These are phyloP conservation scores for Suillus occidentalis DNA, from an alignment of 768 basidiomycete species.

Conservation along the genomic window DNA sequence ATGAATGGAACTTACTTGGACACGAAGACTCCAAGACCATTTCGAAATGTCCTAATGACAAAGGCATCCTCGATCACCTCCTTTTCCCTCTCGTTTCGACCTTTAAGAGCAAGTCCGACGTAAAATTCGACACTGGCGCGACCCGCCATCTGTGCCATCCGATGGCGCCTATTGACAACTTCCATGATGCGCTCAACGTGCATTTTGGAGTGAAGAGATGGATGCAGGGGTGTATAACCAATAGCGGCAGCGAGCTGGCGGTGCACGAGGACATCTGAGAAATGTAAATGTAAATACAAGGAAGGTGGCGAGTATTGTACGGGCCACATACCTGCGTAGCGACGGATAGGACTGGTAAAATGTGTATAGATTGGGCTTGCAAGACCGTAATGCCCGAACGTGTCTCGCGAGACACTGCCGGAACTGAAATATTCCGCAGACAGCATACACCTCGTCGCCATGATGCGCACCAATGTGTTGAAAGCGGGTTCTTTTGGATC, in stretches of 20 bases:
- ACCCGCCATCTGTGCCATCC: conserved; percentile 97
- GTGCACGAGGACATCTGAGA: conserved; percentile 85
- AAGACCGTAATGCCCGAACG: conserved; percentile 97
- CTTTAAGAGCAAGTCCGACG: conserved; percentile 88
- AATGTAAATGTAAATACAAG: background rate
- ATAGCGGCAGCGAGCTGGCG: conserved; percentile 92
- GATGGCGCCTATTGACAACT: conserved; percentile 87
- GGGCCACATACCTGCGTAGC: conserved; percentile 76
- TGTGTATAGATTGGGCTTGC: conserved; percentile 97
- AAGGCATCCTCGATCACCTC: conserved; percentile 80
- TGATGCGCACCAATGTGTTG: conserved; percentile 97
- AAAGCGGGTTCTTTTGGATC: conserved; percentile 85
- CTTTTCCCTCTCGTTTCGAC: conserved; percentile 47
- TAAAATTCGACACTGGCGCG: conserved; percentile 98
- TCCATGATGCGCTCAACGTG: conserved; percentile 86
- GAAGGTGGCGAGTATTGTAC: background rate
- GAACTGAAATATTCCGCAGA: conserved; percentile 98
- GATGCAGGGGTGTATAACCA: conserved; percentile 77
- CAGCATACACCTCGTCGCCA: conserved; percentile 98
- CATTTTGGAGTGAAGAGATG: conserved; percentile 82
- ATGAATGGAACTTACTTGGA: conserved; percentile 63
- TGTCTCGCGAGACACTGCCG: conserved; percentile 87
- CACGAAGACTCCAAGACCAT: conserved; percentile 96
- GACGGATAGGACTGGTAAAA: conserved; percentile 95
- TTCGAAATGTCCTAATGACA: conserved; percentile 91